Percentiles rank a stretch among this genome's conserved stretches.
Evolutionary conservation across 2,329 filamentous ascomycete species (phyloP).

Genomic region (Colletotrichum spaethianum): DNA sequence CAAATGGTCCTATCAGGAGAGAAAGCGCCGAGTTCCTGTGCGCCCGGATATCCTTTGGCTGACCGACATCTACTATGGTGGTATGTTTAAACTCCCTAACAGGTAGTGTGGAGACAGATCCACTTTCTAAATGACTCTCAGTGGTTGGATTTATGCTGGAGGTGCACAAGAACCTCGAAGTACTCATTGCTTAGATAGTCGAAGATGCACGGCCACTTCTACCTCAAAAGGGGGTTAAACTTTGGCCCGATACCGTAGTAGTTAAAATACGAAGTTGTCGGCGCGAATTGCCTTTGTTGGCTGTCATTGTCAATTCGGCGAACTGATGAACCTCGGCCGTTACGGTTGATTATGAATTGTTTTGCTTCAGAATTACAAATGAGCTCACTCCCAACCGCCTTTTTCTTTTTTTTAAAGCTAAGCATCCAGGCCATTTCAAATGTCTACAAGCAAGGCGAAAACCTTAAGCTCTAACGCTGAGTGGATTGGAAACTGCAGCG

Average conservation of each 20-base stretch:
- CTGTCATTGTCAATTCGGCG: background rate
- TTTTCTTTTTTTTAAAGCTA: no score
- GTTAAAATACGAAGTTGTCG: background rate
- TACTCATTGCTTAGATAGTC: no score
- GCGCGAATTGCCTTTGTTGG: background rate
- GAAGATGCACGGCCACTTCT: no score
- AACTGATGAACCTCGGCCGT: background rate
- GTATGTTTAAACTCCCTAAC: no score
- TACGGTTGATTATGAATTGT: background rate
- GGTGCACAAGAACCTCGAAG: no score
- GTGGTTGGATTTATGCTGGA: no score
- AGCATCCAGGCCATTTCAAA: background rate
- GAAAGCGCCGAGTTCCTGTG: background rate
- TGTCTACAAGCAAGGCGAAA: background rate
- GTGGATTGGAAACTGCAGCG: background rate
- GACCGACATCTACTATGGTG: no score
- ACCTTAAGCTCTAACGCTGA: conserved; percentile 1
- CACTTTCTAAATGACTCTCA: no score
- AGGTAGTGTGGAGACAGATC: no score
- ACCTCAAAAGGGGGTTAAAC: no score
- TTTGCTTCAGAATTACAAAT: background rate
- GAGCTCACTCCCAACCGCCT: background rate
- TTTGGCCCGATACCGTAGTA: no score
- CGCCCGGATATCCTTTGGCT: background rate
- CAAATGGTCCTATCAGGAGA: background rate